phyloP scores from a whole-genome alignment of 306 rosid species.

The Acacia acuminata region DNA sequence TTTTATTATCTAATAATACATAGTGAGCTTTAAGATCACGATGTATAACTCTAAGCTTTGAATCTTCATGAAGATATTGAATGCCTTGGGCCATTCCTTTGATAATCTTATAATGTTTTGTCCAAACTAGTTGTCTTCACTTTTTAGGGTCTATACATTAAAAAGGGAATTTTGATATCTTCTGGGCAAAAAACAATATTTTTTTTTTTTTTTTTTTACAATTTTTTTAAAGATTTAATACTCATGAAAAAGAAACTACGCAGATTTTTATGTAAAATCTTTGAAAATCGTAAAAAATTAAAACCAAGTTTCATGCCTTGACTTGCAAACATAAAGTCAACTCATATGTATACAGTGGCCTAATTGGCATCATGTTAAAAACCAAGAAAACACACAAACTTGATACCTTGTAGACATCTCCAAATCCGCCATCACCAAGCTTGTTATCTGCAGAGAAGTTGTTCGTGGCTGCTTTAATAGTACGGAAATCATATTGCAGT shows the following conservation, averaged over 20 bases:
- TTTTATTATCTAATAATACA: conserved; percentile 39
- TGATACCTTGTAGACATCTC: conserved; percentile 56
- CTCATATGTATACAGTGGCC: not conserved
- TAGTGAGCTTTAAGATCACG: conserved; percentile 56
- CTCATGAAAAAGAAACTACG: too few species aligned
- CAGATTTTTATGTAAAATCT: too few species aligned
- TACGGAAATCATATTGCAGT: conserved; percentile 44
- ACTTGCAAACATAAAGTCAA: not conserved
- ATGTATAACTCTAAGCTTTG: conserved; percentile 55
- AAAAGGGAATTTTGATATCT: not conserved
- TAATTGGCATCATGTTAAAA: too few species aligned
- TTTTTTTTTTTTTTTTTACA: too few species aligned
- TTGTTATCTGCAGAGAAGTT: conserved; percentile 42
- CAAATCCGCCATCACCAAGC: conserved; percentile 58
- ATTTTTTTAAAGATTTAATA: too few species aligned
- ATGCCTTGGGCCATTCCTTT: conserved; percentile 52
- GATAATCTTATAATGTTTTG: conserved; percentile 35
- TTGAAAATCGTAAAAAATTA: too few species aligned
- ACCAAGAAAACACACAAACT: too few species aligned
- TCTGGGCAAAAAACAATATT: too few species aligned
- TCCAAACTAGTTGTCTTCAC: conserved; percentile 45
- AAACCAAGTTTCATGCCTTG: too few species aligned
- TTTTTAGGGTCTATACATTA: conserved; percentile 30
- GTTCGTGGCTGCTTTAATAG: conserved; percentile 44
- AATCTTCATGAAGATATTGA: conserved; percentile 61